A percentile compares a stretch with the other conserved stretches of the same genome.
These are phyloP conservation scores for Patellifolia procumbens DNA, from an alignment of 179 eudicot genomes.

Conservation along the genomic window DNA sequence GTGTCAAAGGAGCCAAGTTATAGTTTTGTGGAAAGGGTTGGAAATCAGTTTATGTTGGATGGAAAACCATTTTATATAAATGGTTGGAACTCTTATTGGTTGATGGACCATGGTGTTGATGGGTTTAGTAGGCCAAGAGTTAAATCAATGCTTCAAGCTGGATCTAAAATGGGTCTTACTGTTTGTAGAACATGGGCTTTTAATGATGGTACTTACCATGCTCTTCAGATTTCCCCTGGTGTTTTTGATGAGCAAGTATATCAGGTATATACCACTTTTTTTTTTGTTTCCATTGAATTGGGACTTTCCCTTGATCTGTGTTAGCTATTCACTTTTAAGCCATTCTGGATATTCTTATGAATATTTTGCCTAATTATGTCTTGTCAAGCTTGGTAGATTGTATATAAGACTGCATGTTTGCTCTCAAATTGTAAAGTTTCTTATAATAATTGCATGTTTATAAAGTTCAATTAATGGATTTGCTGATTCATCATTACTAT, in stretches of 20 bases:
- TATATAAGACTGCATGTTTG: too few relatives aligned
- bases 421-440: constrained; percentile 9
- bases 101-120: constrained; percentile 87
- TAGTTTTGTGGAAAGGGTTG: constrained; percentile 80
- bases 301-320: neutral
- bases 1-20: constrained; percentile 30
- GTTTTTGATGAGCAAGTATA: constrained; percentile 69
- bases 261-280: constrained; percentile 45
- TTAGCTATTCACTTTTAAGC: neutral
- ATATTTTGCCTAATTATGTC: neutral
- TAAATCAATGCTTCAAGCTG: constrained; percentile 61
- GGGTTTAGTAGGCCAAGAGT: constrained; percentile 48
- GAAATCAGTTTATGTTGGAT: constrained; percentile 73
- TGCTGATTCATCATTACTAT: constrained; percentile 2
- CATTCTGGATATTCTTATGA: neutral
- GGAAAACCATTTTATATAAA: constrained; percentile 71
- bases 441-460: neutral
- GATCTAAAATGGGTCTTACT: constrained; percentile 90
- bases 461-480: neutral
- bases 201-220: constrained; percentile 86
- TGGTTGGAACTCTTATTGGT: constrained; percentile 99
- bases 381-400: neutral
- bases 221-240: constrained; percentile 89
- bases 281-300: neutral
- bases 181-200: constrained; percentile 98